A percentile compares a stretch with the other conserved stretches of the same genome.
phyloP scores from a whole-genome alignment of 305 asterid genomes.

The Fraxinus albicans region DNA sequence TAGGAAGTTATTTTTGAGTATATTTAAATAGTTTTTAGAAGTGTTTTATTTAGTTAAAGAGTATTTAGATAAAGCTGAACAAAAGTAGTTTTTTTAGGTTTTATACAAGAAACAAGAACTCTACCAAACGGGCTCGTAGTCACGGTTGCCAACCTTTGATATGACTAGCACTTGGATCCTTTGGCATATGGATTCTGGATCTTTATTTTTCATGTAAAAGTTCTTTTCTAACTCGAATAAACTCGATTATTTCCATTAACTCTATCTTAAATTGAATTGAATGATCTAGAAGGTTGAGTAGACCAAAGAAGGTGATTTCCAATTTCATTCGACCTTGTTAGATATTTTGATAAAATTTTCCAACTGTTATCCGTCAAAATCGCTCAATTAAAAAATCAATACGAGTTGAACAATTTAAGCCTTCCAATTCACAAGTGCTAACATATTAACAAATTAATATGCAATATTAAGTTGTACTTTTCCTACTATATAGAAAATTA shows the following conservation, averaged over 20 bases:
- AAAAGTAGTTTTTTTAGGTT: too few species aligned
- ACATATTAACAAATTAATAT: background rate
- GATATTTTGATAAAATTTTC: background rate
- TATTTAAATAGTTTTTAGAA: too few species aligned
- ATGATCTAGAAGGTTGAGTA: background rate
- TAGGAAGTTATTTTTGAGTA: background rate
- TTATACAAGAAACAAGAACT: too few species aligned
- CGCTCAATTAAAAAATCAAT: background rate
- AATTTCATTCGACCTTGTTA: background rate
- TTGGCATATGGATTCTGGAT: background rate
- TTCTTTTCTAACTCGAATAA: background rate
- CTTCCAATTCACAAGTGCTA: background rate
- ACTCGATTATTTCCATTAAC: background rate
- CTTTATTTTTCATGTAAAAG: background rate
- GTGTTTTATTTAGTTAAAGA: too few species aligned
- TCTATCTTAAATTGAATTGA: background rate
- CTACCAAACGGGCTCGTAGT: too few species aligned
- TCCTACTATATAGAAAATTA: too few species aligned
- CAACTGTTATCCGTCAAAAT: background rate
- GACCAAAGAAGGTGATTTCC: background rate
- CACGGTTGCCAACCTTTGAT: background rate
- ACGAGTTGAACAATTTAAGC: background rate
- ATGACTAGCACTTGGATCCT: background rate
- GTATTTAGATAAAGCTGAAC: background rate
- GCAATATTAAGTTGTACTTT: background rate